Conservation (phyloP, 2,329 filamentous ascomycete species). For the Aspergillus hiratsukae region DNA sequence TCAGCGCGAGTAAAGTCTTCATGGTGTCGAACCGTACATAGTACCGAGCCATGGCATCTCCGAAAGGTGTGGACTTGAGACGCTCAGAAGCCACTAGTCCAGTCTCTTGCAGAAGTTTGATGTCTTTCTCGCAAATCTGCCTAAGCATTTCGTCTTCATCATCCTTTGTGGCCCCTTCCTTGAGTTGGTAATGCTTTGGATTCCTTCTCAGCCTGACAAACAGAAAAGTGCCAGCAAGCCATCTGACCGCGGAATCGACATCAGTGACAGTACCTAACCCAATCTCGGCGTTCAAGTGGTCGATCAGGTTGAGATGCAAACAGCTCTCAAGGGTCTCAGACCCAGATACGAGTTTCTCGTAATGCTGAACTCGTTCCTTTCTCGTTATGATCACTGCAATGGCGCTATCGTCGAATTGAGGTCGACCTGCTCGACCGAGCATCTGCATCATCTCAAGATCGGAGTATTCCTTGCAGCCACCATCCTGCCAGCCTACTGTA, state of each 20-base stretch:
- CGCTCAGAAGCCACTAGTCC: constrained; percentile 51
- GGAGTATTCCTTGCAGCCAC: constrained; percentile 64
- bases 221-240: constrained; percentile 74
- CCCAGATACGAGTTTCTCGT: constrained; percentile 70
- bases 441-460: constrained; percentile 88
- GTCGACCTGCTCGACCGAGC: constrained; percentile 76
- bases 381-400: constrained; percentile 76
- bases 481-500: constrained; percentile 62
- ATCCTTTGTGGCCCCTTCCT: constrained; percentile 46
- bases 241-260: constrained; percentile 61
- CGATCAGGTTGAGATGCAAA: constrained; percentile 72
- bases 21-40: constrained; percentile 78
- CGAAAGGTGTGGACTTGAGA: constrained; percentile 65
- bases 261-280: constrained; percentile 68
- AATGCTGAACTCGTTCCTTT: constrained; percentile 58
- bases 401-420: constrained; percentile 74
- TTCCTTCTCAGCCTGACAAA: constrained; percentile 69
- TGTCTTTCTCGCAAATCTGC: constrained; percentile 65
- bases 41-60: constrained; percentile 76
- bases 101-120: constrained; percentile 59
- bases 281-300: constrained; percentile 81
- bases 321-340: constrained; percentile 71
- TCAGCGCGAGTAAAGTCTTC: constrained; percentile 62
- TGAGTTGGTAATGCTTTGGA: constrained; percentile 64
- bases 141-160: constrained; percentile 62